Percentiles rank a stretch among this genome's conserved stretches.
Evolutionary conservation across 345 rosid genomes (phyloP).

Genomic region (Pistacia atlantica): DNA sequence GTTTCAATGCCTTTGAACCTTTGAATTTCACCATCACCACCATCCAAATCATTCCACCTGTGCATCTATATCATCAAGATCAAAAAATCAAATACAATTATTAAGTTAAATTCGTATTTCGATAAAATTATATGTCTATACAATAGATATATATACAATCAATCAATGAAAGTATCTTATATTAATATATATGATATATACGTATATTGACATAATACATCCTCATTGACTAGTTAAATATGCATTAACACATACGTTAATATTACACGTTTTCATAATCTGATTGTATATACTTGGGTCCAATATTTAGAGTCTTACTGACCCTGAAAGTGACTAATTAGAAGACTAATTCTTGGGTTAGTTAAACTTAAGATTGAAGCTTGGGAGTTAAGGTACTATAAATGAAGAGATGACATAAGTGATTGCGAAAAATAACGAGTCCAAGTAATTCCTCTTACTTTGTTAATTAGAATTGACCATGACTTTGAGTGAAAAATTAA

Average conservation of each 20-base stretch:
- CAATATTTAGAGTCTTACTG: too few relatives aligned
- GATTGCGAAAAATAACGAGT: slow-evolving; percentile 22
- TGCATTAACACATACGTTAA: too few relatives aligned
- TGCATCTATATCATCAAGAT: slow-evolving; percentile 23
- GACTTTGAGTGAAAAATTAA: slow-evolving; percentile 8
- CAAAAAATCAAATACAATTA: too few relatives aligned
- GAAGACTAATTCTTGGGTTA: not conserved
- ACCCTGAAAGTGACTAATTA: too few relatives aligned
- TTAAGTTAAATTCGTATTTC: too few relatives aligned
- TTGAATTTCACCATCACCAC: not conserved
- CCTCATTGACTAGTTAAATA: not conserved
- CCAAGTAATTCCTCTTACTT: slow-evolving; percentile 7
- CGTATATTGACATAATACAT: too few relatives aligned
- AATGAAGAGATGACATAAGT: slow-evolving; percentile 15
- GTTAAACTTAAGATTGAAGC: not conserved
- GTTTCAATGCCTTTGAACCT: slow-evolving; percentile 18
- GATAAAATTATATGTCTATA: too few relatives aligned
- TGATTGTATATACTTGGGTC: too few relatives aligned
- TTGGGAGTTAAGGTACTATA: slow-evolving; percentile 17
- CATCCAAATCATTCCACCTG: slow-evolving; percentile 22
- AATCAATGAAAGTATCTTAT: too few relatives aligned
- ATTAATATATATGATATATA: too few relatives aligned
- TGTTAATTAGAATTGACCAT: not conserved
- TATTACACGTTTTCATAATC: too few relatives aligned
- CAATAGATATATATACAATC: too few relatives aligned